These are phyloP conservation scores for Colletotrichum chrysophilum DNA, from an alignment of 2,329 filamentous ascomycete genomes.

Conservation along the genomic window DNA sequence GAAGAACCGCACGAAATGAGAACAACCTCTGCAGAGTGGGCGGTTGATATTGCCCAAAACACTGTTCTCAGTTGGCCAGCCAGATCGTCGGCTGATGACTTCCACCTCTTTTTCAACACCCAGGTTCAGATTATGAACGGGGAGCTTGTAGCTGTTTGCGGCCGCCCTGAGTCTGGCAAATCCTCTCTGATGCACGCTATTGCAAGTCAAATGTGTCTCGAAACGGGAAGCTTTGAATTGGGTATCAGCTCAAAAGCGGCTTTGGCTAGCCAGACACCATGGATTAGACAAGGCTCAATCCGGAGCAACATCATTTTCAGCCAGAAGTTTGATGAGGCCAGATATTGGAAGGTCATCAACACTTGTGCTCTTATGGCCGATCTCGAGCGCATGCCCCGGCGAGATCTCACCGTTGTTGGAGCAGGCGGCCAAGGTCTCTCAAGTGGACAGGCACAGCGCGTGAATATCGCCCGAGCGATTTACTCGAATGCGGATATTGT, in stretches of 20 bases:
- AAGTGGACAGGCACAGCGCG: conserved; percentile 82
- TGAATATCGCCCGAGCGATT: conserved; percentile 82
- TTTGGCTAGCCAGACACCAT: background rate
- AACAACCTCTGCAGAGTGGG: background rate
- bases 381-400: background rate
- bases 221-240: background rate
- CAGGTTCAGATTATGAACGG: background rate
- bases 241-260: background rate
- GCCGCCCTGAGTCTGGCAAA: background rate
- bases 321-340: background rate
- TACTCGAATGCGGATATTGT: background rate
- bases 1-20: background rate
- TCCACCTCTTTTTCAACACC: background rate
- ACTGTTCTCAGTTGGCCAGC: background rate
- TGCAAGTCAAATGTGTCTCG: background rate
- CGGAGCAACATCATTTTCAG: background rate
- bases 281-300: background rate
- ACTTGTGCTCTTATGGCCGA: background rate
- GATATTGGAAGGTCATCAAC: background rate
- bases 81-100: background rate
- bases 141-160: background rate
- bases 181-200: background rate
- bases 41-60: background rate
- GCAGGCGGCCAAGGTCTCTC: conserved; percentile 77
- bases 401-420: conserved; percentile 66